phyloP scores from a whole-genome alignment of 768 basidiomycete species.

The Trametopsis cervina region DNA sequence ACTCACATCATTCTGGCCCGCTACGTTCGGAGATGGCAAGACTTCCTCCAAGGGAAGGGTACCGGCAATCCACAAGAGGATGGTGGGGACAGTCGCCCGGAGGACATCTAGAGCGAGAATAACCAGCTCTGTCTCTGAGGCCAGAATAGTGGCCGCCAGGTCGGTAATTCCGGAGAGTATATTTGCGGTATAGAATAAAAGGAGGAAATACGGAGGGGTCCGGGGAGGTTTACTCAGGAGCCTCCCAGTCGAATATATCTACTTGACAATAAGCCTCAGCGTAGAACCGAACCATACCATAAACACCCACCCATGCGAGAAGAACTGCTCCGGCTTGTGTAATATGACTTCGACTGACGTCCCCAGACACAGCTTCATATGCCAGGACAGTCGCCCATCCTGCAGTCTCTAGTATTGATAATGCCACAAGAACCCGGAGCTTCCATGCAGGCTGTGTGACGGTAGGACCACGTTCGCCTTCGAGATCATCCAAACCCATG shows the following conservation, averaged over 20 bases:
- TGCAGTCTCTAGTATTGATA: conserved; percentile 32
- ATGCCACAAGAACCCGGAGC: conserved; percentile 25
- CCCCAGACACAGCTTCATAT: conserved; percentile 11
- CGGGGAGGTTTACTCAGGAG: conserved; percentile 33
- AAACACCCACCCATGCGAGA: conserved; percentile 40
- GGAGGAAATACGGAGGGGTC: conserved; percentile 48
- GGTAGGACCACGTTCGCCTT: conserved; percentile 28
- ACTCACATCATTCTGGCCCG: conserved; percentile 38
- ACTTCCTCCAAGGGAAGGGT: conserved; percentile 44
- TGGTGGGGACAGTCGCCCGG: conserved; percentile 28
- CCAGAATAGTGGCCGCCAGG: conserved; percentile 27
- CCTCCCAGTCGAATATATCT: conserved; percentile 40
- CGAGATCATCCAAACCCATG: conserved; percentile 41
- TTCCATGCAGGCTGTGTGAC: conserved; percentile 24
- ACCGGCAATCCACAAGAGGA: conserved; percentile 46
- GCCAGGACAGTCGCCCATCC: conserved; percentile 30
- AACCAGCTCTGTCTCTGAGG: conserved; percentile 10
- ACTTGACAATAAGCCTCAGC: neutral
- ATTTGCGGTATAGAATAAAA: conserved; percentile 36
- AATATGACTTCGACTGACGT: neutral
- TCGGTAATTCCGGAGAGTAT: conserved; percentile 30
- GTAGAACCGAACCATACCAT: conserved; percentile 14
- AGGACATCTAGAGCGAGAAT: conserved; percentile 20
- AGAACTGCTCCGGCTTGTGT: conserved; percentile 27
- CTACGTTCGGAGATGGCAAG: conserved; percentile 42